Evolutionary conservation across 352 stramenopile species (phyloP), one percentile per base, ranked within the genome.

Genomic region (Phytophthora ramorum): DNA sequence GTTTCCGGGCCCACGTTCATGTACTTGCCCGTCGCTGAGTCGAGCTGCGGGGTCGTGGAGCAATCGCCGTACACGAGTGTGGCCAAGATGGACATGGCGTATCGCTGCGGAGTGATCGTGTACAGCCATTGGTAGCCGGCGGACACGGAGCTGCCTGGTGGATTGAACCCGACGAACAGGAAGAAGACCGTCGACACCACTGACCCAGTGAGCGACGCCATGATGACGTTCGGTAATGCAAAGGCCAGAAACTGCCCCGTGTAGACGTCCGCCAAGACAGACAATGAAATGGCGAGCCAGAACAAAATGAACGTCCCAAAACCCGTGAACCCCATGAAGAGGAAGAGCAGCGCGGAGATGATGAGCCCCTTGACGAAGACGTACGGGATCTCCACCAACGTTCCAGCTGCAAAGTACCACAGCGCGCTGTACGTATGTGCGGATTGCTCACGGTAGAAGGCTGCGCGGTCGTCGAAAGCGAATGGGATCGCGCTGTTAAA

Each of bases 401-500:
- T 63, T 41, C 19, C 30, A 20, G 19, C 50, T 10, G 92, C 47
- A 40, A 72, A 73, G 49, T 96, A 87, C 43, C 80, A 75, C 16
- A 69, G 58, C 10, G 78, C 47, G 35, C 76, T 71, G 63, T 97
- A 97, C 56, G 93, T 96, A 28, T 85, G 56, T 7, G 85, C 78
- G 19, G 80, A 78, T 28, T 89, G 83, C 64, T 97, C 89, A 5
- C 89, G 70, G 78, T 97, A 97, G 58, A 69, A 58, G 24, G 46
- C 57, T 67, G 43, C 46, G 17, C 54, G 76, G 56, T 97, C 86
- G 28, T 76, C 69, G 65, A 86, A 74, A 45, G 91, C 83, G 4
- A 94, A 66, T 16, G 86, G 73, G 6, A 96, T 57, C 2, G 83
- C 76, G 2, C 66, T 85, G 32, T 90, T 70, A 37, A 93, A 78